Conservation (phyloP, 2,329 filamentous ascomycete genomes). For the Cladosporium velox region DNA sequence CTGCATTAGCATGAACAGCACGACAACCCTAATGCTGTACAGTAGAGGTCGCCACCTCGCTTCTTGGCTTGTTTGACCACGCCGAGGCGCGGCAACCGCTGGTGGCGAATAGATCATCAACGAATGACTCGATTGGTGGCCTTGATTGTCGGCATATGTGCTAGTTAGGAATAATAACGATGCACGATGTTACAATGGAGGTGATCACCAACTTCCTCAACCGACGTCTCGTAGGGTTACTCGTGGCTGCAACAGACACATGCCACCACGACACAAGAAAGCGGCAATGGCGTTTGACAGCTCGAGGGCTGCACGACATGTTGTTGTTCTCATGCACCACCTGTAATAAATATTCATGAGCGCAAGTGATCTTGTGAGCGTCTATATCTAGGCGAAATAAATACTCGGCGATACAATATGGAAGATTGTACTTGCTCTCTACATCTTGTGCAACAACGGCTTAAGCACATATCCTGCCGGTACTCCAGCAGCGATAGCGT, state of each 20-base stretch:
- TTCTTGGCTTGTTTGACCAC: conserved; percentile 15
- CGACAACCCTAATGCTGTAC: not conserved
- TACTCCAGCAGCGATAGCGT: conserved; percentile 12
- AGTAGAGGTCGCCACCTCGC: not conserved
- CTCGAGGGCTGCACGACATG: not conserved
- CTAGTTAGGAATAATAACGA: not conserved
- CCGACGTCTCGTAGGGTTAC: not conserved
- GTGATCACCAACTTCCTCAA: not conserved
- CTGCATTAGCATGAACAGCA: not conserved
- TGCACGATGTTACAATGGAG: not conserved
- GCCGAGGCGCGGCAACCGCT: conserved; percentile 3
- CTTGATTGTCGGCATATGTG: not conserved
- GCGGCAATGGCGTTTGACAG: not conserved
- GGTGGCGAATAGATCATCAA: not conserved
- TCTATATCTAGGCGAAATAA: not conserved
- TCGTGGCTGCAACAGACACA: not conserved
- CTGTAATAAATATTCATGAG: not conserved
- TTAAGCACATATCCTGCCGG: conserved; percentile 9
- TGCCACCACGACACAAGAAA: not conserved
- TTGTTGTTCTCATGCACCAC: not conserved
- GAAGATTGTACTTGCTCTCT: not conserved
- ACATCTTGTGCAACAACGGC: conserved; percentile 7
- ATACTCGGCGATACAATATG: not conserved
- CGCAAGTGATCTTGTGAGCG: not conserved
- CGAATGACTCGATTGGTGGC: not conserved